A percentile compares a stretch with the other conserved stretches of the same genome.
phyloP scores from a whole-genome alignment of 352 stramenopile genomes.

The Globisporangium okanoganense region DNA sequence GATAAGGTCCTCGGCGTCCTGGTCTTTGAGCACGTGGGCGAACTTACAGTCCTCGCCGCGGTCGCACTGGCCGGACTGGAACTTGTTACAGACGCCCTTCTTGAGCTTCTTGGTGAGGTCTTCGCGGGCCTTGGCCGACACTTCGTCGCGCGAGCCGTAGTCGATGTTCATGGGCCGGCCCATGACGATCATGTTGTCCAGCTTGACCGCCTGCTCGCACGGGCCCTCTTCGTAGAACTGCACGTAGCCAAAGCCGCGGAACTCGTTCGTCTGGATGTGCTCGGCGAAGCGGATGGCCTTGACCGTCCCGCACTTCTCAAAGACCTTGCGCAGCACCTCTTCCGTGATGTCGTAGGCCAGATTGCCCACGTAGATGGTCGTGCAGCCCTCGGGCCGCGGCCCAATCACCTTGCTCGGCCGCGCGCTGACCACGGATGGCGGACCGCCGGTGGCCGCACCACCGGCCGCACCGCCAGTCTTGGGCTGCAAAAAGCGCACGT shows the following conservation, averaged over 20 bases:
- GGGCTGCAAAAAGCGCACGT: conserved; percentile 81
- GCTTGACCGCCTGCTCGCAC: conserved; percentile 80
- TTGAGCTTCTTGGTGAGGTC: conserved; percentile 73
- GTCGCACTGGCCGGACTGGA: conserved; percentile 54
- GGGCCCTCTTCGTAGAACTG: conserved; percentile 91
- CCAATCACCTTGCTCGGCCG: conserved; percentile 52
- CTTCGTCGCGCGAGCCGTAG: conserved; percentile 69
- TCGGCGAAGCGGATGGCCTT: conserved; percentile 81
- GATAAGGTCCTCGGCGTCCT: conserved; percentile 50
- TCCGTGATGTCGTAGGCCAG: conserved; percentile 94
- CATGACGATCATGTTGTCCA: conserved; percentile 83
- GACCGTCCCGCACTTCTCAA: conserved; percentile 70
- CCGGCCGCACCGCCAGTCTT: conserved; percentile 28
- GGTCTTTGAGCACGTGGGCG: conserved; percentile 57
- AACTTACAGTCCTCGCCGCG: conserved; percentile 70
- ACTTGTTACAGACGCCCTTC: conserved; percentile 75
- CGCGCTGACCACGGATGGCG: conserved; percentile 5
- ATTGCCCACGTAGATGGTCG: conserved; percentile 95
- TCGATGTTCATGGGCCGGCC: conserved; percentile 80
- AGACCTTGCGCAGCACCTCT: conserved; percentile 82
- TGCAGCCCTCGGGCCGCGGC: conserved; percentile 79
- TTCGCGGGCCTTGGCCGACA: conserved; percentile 59
- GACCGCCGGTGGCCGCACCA: neutral
- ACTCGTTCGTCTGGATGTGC: conserved; percentile 84
- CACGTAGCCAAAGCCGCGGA: conserved; percentile 87